Evolutionary conservation across 2,329 filamentous ascomycete genomes (phyloP), one percentile per base, ranked within the genome.

Genomic region (Colletotrichum sp.): DNA sequence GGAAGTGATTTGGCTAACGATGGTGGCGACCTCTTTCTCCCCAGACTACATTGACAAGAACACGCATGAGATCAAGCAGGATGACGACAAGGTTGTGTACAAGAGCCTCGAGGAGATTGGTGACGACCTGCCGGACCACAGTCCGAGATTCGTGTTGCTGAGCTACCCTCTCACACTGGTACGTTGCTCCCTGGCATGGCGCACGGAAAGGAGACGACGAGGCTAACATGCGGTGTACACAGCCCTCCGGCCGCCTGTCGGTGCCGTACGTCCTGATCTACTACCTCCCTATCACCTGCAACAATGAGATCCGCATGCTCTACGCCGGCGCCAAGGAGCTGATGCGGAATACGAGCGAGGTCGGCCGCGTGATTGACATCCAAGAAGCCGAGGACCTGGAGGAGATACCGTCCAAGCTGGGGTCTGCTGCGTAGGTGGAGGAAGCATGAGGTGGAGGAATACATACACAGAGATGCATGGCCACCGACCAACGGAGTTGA

Each of bases 281-380:
- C 88, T 98, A 98, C 87, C 92, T 98, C 26, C 97, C 97, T 9
- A 94, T 93, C 67, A 98, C 96, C 65, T 97, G 95, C 87, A 98
- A 98, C 83, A 92, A 90, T 79, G 94, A 96, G 82, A 88, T 94
- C 82, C 92, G 95, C 79, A 98, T 98, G 97, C 88, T 97, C 83
- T 99, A 98, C 84, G 97, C 97, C 34, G 94, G 96, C 52, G 97
- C 97, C 58, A 98, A 98, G 86, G 97, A 99, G 87, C 86, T 98
- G 84, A 96, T 98, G 94, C 92, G 96, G 78, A 98, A 95, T 82
- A 97, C 95, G 70, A 95, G 95, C 75, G 96, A 98, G 87, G 96
- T 96, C n/a, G 93, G 94, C 70, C 92, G 91, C 79, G 93, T 98
- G 30, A 91, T 99, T 77, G 96, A 98, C 84, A 92, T 98, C 65